Conservation (phyloP, 176 grass and related monocot genomes). For the Alopecurus myosuroides region DNA sequence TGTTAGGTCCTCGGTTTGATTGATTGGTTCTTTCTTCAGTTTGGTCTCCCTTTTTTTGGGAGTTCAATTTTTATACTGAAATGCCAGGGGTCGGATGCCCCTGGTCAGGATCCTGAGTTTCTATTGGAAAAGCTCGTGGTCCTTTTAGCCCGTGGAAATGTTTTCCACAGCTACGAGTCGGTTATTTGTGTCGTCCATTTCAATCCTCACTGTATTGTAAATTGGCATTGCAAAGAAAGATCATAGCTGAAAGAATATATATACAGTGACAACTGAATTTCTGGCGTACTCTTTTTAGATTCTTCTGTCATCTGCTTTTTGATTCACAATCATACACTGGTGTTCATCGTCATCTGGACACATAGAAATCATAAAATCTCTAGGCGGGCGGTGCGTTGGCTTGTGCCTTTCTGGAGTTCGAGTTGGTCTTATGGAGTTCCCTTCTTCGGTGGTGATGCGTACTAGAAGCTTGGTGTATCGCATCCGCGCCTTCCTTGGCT, state of each 20-base stretch:
- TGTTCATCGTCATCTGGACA: not conserved
- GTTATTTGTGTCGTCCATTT: slow-evolving; percentile 17
- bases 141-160: slow-evolving; percentile 26
- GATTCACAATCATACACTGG: not conserved
- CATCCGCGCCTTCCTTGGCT: too few relatives aligned
- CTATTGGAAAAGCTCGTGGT: slow-evolving; percentile 62
- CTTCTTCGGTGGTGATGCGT: too few relatives aligned
- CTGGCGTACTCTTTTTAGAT: not conserved
- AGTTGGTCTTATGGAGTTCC: too few relatives aligned
- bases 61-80: slow-evolving; percentile 32
- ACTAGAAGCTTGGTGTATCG: too few relatives aligned
- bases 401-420: too few relatives aligned
- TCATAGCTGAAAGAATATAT: slow-evolving; percentile 28
- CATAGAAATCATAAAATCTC: not conserved
- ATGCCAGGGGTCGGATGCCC: slow-evolving; percentile 44
- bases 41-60: slow-evolving; percentile 7
- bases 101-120: slow-evolving; percentile 33
- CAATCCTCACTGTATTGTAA: slow-evolving; percentile 39
- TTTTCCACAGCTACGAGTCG: slow-evolving; percentile 32
- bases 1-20: slow-evolving; percentile 51
- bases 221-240: slow-evolving; percentile 25
- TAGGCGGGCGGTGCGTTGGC: too few relatives aligned
- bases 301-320: not conserved
- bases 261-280: slow-evolving; percentile 7
- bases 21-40: slow-evolving; percentile 54